Conservation (phyloP, 2,329 filamentous ascomycete species). For the Scorias spongiosa region DNA sequence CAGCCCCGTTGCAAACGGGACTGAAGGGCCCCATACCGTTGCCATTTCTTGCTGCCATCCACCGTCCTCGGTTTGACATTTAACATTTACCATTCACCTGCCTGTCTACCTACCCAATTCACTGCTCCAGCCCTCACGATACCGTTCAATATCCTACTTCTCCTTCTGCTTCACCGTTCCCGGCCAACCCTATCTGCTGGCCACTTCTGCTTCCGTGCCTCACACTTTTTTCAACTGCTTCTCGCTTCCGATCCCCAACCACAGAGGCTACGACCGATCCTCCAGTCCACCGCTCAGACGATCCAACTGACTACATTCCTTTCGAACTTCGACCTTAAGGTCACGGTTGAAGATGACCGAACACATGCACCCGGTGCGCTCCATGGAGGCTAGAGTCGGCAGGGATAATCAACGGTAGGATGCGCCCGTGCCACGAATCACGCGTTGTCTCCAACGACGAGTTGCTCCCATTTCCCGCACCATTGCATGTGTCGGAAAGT, state of each 20-base stretch:
- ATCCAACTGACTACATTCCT: no score
- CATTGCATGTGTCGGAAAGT: neutral
- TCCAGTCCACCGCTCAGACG: no score
- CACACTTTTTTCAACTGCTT: neutral
- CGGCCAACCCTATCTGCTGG: neutral
- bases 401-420: conserved; percentile 55
- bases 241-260: no score
- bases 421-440: neutral
- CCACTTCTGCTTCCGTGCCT: neutral
- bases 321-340: no score
- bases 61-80: no score
- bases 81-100: neutral
- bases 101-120: no score
- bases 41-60: conserved; percentile 4
- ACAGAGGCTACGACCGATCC: no score
- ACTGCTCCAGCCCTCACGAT: no score
- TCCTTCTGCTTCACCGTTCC: conserved; percentile 1
- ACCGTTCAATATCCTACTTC: conserved; percentile 1
- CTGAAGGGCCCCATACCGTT: conserved; percentile 21
- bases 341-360: conserved; percentile 14
- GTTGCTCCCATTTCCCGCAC: no score
- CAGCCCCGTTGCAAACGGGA: conserved; percentile 36
- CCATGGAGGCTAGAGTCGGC: conserved; percentile 55
- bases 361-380: conserved; percentile 17
- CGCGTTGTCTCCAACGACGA: no score